Evolutionary conservation across 2,329 filamentous ascomycete species (phyloP).

Genomic region (Colletotrichum echinochloae): DNA sequence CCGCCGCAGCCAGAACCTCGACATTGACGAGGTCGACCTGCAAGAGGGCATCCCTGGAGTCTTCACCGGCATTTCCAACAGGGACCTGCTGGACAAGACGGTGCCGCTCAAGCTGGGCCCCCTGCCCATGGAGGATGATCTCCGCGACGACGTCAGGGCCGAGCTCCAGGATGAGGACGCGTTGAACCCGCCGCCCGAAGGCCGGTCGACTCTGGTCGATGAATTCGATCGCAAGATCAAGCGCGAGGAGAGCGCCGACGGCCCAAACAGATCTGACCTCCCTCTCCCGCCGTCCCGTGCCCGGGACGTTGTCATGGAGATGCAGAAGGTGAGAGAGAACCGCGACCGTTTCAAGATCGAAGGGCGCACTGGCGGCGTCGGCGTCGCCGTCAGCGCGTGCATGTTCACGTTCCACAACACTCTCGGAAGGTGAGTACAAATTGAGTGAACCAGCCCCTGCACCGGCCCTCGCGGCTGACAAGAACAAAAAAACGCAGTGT

Average conservation of each 20-base stretch:
- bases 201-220: constrained; percentile 81
- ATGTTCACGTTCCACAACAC: constrained; percentile 99
- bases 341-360: constrained; percentile 93
- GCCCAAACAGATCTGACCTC: constrained; percentile 80
- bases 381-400: constrained; percentile 86
- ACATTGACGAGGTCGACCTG: constrained; percentile 72
- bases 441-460: neutral
- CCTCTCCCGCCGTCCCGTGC: constrained; percentile 90
- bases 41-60: constrained; percentile 74
- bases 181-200: constrained; percentile 77
- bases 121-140: constrained; percentile 83
- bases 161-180: constrained; percentile 88
- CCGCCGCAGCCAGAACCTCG: constrained; percentile 67
- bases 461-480: constrained; percentile 37
- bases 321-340: constrained; percentile 93
- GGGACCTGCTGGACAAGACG: constrained; percentile 68
- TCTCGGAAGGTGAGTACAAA: constrained; percentile 77
- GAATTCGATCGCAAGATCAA: constrained; percentile 92
- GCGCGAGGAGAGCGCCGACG: constrained; percentile 88
- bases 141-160: constrained; percentile 86
- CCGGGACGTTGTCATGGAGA: constrained; percentile 92
- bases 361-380: constrained; percentile 83
- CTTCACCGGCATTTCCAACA: constrained; percentile 71
- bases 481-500: constrained; percentile 68
- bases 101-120: constrained; percentile 80